Base-by-base conservation (phyloP, 2,329 filamentous ascomycete genomes). In the Lachnellula willkommii region DNA sequence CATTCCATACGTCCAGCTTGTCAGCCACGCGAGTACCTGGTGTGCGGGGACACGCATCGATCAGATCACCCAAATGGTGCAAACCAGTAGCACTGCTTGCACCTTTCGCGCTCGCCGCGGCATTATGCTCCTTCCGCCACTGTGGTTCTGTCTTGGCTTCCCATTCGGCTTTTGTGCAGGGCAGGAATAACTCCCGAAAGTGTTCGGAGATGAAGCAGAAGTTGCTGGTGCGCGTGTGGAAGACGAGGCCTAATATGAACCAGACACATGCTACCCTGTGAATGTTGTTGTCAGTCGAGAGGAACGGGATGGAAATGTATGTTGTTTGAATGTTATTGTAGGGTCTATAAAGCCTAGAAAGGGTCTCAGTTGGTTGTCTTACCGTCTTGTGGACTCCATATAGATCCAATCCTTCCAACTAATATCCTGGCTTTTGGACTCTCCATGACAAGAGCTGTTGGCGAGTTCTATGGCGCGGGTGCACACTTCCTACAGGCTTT, bases 321-420 rank as follows among this genome's bases (percentile, higher is more conserved):
- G 9, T 32, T 11, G 4, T 24, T 24, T 24, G 3, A 24, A 24
- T 20, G 20, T 20, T 20, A 24, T 32, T 8, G 7, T 1, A 3
- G 2, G 2, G 9, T 9, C 8, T 1, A 9, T 7, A 32, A 3
- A 8, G 8, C 28, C 7, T 28, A 28, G 7, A 7, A 32, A 32
- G 20, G 39, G 37, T 42, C 11, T 20, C 39, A 4, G 14, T 39
- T 47, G 36, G 6, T 20, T 36, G 14, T 9, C 24, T 46, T 59
- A 64, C 62, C 63, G 56, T 51, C 58, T 35, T 50, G 36, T 48
- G 37, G 63, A 64, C 54, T 65, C 63, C 5, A 50, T 53, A 58
- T 60, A 64, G 28, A 64, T 60, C 63, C 63, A 65, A 24, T 63
- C 59, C 54, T 64, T 57, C 63, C 63, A 65, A 22, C 28, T 52